Percentiles rank a stretch among this genome's conserved stretches.
These are phyloP conservation scores for Exophiala aquamarina DNA, from an alignment of 2,329 filamentous ascomycete species.

Conservation along the genomic window DNA sequence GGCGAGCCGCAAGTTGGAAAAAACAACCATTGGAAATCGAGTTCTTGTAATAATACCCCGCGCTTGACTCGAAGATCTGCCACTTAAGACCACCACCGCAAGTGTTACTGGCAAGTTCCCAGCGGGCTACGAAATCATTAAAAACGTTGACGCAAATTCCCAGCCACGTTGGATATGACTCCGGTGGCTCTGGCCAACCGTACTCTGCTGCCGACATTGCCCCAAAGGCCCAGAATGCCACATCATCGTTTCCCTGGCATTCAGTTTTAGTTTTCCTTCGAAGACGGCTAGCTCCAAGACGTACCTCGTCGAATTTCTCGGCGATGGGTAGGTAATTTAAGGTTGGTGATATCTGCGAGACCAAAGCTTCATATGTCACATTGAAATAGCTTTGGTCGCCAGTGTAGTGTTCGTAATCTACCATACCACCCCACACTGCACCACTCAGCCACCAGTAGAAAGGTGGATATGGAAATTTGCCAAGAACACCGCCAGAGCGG, in stretches of 20 bases:
- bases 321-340: conserved; percentile 60
- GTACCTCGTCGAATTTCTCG: conserved; percentile 25
- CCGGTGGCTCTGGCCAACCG: conserved; percentile 59
- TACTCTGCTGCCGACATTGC: conserved; percentile 67
- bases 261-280: background rate
- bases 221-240: conserved; percentile 68
- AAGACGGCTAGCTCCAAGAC: background rate
- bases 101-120: conserved; percentile 57
- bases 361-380: conserved; percentile 57
- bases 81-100: conserved; percentile 77
- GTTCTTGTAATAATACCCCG: conserved; percentile 61
- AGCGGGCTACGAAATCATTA: conserved; percentile 67
- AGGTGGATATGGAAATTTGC: conserved; percentile 63
- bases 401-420: conserved; percentile 69
- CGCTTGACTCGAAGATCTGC: conserved; percentile 79
- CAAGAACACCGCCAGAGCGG: conserved; percentile 49
- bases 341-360: conserved; percentile 59
- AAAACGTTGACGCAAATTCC: conserved; percentile 69
- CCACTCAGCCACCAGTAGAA: conserved; percentile 69
- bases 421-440: conserved; percentile 63
- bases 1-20: conserved; percentile 62
- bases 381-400: conserved; percentile 62
- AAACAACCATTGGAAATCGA: conserved; percentile 57
- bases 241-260: conserved; percentile 61
- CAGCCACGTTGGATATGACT: conserved; percentile 38